Base-by-base conservation (phyloP, 306 rosid species). In the Abrus precatorius region DNA sequence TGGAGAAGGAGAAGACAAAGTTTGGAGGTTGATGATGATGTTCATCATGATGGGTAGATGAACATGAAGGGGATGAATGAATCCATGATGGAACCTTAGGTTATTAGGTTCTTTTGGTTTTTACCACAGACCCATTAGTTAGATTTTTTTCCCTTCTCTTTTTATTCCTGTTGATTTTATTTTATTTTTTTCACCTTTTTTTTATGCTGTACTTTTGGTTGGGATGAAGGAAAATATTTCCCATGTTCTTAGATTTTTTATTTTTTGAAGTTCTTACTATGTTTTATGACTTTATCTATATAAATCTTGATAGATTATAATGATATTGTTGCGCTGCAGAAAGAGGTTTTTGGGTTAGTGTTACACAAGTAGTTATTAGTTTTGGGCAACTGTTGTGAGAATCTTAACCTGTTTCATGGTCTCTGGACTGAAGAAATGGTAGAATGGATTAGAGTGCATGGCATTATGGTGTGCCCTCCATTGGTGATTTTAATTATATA, bases 1-100 rank as follows among this genome's bases (percentile, higher is more conserved):
- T 92, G 80, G 91, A 95, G 61, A 92, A 90, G 74, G 92, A 92
- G 40, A 89, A 91, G 48, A 78, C 88, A 3, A 90, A 89, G 82
- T 70, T 89, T 76, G 97, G 97, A 68, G 94, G 89, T 74, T 95
- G 83, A 90, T 47, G 40, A 36, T 36, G 40, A 36, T 36, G 40
- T 20, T 20, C 20, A 20, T 20, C 40, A 36, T 36, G 40, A 36
- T 36, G 40, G 40, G 40, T 36, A 4, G 40, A 36, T 36, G 40
- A 36, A 36, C 40, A 36, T 36, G 40, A 36, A 36, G 3, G 34
- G 27, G 27, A 62, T 50, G 30, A 56, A 59, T 34, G 32, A 44
- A 29, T 74, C 60, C 66, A 55, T 32, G 36, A 2, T 56, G 29
- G 36, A 43, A 33, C 38, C 54, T 43, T 69, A 69, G 74, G 69